Evolutionary conservation across 352 stramenopile species (phyloP), one percentile per base, ranked within the genome.

Genomic region (Globisporangium abappressorium): DNA sequence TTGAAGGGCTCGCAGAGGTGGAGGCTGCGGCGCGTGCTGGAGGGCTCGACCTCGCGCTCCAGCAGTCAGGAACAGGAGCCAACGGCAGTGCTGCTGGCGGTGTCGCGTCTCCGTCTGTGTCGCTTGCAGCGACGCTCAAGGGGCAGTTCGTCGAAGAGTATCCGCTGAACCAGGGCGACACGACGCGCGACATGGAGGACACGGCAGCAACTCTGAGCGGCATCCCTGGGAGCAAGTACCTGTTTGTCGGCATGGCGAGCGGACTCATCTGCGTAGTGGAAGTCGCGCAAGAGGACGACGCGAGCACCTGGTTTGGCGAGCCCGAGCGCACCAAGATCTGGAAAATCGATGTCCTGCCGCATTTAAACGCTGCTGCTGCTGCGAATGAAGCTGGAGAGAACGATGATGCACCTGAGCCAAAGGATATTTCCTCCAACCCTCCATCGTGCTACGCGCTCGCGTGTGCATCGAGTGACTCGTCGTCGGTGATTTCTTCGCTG

Each of bases 211-310:
- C 66, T 5, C 80, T 91, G 69, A 81, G 64, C 33, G 82, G 67
- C 11, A 73, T 92, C 9, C 30, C 72, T 1, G 84, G 85, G 43
- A 78, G 82, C 38, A 84, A 76, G 57, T 87, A 79, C 54, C 53
- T 94, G 22, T 92, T 94, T 18, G 77, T 94, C 26, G 85, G 85
- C 28, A 92, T 92, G 84, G 68, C 81, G 28, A 92, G 79, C 71
- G 85, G 85, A 0, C 70, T 94, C 61, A 83, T 94, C 51, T 79
- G 74, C 43, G 85, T 94, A 33, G 70, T 92, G 33, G 77, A 92
- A 56, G 74, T 92, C 33, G 68, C 73, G 30, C 20, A 56, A 0
- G 14, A 46, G 0, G 43, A 68, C 22, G 53, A 61, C 34, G 62
- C 66, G 38, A 33, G 38, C 12, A 75, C 75, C 0, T 85, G 77